A percentile compares a stretch with the other conserved stretches of the same genome.
Evolutionary conservation across 1,139 yeast species (phyloP).

Genomic region (Kazachstania sp.): DNA sequence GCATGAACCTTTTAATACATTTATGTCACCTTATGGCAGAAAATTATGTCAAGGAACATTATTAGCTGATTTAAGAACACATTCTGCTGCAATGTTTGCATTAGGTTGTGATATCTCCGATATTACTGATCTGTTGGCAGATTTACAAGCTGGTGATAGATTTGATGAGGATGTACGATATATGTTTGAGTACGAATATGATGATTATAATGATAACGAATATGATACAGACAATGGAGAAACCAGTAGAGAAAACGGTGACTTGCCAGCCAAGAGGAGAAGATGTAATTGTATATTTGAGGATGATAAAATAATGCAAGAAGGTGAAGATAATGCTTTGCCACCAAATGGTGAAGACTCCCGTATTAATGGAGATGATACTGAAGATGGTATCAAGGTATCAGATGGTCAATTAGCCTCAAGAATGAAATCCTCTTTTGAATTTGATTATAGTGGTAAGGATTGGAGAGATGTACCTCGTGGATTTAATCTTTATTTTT

Average conservation of each 20-base stretch:
- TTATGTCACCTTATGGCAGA: conserved; percentile 56
- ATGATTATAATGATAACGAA: conserved; percentile 29
- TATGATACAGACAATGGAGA: conserved; percentile 17
- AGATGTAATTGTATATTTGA: conserved; percentile 36
- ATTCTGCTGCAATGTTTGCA: conserved; percentile 39
- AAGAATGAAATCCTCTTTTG: conserved; percentile 32
- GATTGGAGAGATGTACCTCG: conserved; percentile 68
- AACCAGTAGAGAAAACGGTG: neutral
- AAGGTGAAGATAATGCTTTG: conserved; percentile 13
- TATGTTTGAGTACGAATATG: conserved; percentile 56
- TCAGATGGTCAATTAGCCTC: conserved; percentile 31
- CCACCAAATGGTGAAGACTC: conserved; percentile 19
- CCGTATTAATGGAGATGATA: neutral
- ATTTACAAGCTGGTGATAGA: conserved; percentile 55
- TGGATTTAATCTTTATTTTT: conserved; percentile 40
- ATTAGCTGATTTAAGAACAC: conserved; percentile 45
- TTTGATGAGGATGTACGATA: conserved; percentile 68
- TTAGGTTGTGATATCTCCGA: conserved; percentile 39
- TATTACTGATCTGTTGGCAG: conserved; percentile 46
- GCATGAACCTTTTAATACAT: conserved; percentile 46
- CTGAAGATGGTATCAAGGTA: neutral
- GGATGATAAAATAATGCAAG: conserved; percentile 28
- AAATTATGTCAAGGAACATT: conserved; percentile 49
- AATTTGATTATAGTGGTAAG: conserved; percentile 49
- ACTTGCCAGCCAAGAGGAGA: conserved; percentile 11